Conservation (phyloP, 176 grass and related monocot species). For the Otatea glauca region DNA sequence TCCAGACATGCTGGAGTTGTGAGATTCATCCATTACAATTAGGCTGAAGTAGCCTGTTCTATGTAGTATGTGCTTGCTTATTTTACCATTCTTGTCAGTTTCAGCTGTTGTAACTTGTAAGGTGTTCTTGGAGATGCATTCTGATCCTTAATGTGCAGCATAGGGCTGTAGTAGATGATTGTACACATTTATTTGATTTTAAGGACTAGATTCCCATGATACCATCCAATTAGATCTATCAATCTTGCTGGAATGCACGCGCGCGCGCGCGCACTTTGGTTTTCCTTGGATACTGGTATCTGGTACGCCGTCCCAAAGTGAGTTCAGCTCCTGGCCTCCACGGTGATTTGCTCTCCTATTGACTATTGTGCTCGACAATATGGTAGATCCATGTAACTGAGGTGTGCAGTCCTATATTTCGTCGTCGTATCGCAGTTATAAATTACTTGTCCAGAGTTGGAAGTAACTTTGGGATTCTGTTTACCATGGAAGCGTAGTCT, state of each 20-base stretch:
- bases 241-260: background rate
- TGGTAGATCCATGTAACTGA: background rate
- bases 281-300: background rate
- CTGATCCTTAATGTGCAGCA: background rate
- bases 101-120: constrained; percentile 41
- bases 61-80: background rate
- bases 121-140: constrained; percentile 16
- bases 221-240: background rate
- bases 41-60: constrained; percentile 41
- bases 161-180: constrained; percentile 5
- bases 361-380: background rate
- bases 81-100: constrained; percentile 27
- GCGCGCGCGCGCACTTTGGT: background rate
- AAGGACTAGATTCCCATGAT: background rate
- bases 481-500: background rate
- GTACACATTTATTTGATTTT: constrained; percentile 15
- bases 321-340: background rate
- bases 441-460: background rate
- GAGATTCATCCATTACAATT: background rate
- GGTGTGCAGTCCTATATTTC: background rate
- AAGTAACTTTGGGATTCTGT: background rate
- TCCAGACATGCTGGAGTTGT: constrained; percentile 28
- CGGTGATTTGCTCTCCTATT: background rate
- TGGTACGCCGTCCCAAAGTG: background rate
- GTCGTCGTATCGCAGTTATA: background rate